These are phyloP conservation scores for Dioszegia crocea DNA, from an alignment of 768 basidiomycete species.

Conservation along the genomic window DNA sequence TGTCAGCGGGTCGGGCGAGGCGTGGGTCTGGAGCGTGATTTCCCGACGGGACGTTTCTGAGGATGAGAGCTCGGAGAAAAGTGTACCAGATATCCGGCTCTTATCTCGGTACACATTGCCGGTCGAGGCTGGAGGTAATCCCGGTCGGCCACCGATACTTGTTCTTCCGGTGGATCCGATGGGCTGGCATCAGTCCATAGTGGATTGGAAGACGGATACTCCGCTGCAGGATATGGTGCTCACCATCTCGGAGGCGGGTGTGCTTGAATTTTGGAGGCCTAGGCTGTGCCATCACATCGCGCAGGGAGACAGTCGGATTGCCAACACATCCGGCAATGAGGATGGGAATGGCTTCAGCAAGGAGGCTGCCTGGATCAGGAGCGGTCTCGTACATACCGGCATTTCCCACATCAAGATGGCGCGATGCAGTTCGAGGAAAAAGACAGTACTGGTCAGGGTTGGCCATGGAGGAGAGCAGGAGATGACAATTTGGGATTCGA, in stretches of 20 bases:
- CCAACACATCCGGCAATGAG: too few species aligned
- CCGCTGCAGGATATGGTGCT: conserved; percentile 62
- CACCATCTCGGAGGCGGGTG: conserved; percentile 70
- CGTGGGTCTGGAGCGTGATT: conserved; percentile 43
- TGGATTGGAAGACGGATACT: conserved; percentile 42
- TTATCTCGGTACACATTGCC: conserved; percentile 28
- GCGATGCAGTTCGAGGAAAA: conserved; percentile 83
- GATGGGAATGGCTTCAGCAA: conserved; percentile 53
- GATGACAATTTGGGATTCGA: conserved; percentile 93
- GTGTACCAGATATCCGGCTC: conserved; percentile 5
- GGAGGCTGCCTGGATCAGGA: conserved; percentile 52
- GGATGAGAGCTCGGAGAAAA: not conserved
- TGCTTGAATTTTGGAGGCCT: conserved; percentile 81
- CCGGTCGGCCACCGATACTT: conserved; percentile 11
- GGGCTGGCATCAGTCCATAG: conserved; percentile 48
- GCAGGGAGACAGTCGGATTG: conserved; percentile 32
- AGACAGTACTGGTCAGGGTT: conserved; percentile 75
- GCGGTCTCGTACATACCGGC: conserved; percentile 59
- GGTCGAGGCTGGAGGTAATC: conserved; percentile 3
- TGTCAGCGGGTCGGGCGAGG: conserved; percentile 23
- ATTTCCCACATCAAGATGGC: conserved; percentile 64
- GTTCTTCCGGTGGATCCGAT: conserved; percentile 49
- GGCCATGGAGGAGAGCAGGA: conserved; percentile 61
- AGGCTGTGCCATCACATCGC: conserved; percentile 49
- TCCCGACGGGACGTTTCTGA: conserved; percentile 1